Percentiles rank a stretch among this genome's conserved stretches.
These are phyloP conservation scores for Aspergillus incahuasiensis DNA, from an alignment of 495 filamentous ascomycete species.

Conservation along the genomic window DNA sequence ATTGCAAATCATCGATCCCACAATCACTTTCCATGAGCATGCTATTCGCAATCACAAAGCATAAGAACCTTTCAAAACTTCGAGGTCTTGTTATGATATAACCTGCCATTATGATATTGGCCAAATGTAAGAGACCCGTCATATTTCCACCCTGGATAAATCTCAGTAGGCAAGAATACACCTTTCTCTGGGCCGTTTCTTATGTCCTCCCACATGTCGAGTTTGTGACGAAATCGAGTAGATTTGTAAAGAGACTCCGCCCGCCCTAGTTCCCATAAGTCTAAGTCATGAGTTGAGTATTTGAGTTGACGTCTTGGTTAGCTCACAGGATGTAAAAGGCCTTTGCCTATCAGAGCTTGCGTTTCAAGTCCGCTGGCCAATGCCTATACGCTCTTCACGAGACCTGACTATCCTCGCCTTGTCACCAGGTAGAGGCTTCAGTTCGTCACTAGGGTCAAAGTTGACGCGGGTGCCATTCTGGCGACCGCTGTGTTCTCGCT, in stretches of 20 bases:
- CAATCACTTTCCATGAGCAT: no score
- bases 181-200: no score
- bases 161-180: no score
- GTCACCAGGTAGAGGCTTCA: conserved; percentile 52
- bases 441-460: conserved; percentile 55
- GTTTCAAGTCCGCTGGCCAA: conserved; percentile 19
- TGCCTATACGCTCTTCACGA: conserved; percentile 47
- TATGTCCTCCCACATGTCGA: not conserved
- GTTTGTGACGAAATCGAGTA: not conserved
- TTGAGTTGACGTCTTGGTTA: not conserved
- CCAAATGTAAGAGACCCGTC: no score
- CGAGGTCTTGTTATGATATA: no score
- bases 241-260: no score
- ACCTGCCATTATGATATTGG: no score
- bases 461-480: conserved; percentile 20
- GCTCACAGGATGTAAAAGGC: not conserved
- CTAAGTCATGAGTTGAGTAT: not conserved
- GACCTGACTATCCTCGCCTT: conserved; percentile 47
- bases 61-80: no score
- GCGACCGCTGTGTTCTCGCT: conserved; percentile 23
- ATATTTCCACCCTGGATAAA: no score
- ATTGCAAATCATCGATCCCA: not conserved
- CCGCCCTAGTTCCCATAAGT: not conserved
- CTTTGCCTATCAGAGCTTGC: not conserved
- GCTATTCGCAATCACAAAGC: no score